A percentile compares a stretch with the other conserved stretches of the same genome.
Evolutionary conservation across 495 filamentous ascomycete genomes (phyloP).

Genomic region (Pyrenula aspistea): DNA sequence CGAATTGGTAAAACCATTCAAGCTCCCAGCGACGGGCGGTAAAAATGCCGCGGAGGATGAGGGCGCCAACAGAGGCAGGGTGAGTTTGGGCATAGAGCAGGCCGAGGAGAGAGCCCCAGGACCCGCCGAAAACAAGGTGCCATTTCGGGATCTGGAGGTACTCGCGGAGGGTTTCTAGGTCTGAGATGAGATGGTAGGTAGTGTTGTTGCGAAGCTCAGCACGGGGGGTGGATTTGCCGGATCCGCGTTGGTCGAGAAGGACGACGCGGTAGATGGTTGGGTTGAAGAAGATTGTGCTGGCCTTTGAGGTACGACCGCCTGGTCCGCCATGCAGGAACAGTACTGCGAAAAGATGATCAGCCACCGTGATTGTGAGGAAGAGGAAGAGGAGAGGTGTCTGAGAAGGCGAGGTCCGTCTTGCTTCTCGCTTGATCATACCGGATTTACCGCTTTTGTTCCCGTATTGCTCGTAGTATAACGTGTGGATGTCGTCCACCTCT

Average conservation of each 20-base stretch:
- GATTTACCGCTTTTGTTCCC: conserved; percentile 22
- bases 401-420: too few relatives aligned
- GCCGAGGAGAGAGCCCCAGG: conserved; percentile 32
- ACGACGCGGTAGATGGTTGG: conserved; percentile 29
- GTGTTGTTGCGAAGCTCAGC: conserved; percentile 31
- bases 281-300: conserved; percentile 29
- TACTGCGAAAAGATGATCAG: conserved; percentile 12
- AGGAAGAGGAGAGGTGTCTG: too few relatives aligned
- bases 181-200: conserved; percentile 25
- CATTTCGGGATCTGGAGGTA: conserved; percentile 30
- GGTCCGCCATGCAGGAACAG: conserved; percentile 34
- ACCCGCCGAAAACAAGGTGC: conserved; percentile 35
- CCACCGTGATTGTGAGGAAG: too few relatives aligned
- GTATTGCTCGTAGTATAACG: conserved; percentile 31
- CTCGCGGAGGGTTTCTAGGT: conserved; percentile 27
- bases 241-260: conserved; percentile 35
- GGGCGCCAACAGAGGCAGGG: conserved; percentile 19
- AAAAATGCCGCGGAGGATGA: conserved; percentile 30
- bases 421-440: conserved; percentile 5
- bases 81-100: conserved; percentile 29
- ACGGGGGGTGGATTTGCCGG: conserved; percentile 24
- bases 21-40: conserved; percentile 18
- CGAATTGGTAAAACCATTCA: conserved; percentile 14
- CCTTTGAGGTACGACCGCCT: conserved; percentile 21
- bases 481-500: conserved; percentile 23